These are phyloP conservation scores for Trifolium subterraneum DNA, from an alignment of 306 rosid genomes.

Conservation along the genomic window DNA sequence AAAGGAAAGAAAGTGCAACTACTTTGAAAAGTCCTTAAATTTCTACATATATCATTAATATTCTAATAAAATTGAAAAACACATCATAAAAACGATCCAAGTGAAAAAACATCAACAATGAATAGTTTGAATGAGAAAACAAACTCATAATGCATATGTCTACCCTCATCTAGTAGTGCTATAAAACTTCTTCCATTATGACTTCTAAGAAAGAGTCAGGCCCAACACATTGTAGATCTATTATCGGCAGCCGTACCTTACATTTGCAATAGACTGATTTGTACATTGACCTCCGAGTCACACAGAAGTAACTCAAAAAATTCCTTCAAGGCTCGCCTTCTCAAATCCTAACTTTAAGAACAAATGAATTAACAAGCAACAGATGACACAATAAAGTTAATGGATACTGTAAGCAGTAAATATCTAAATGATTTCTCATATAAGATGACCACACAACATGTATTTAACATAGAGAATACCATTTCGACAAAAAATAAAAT, in stretches of 20 bases:
- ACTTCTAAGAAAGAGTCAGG: neutral
- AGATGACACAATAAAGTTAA: conserved; percentile 10
- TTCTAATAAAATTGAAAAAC: neutral
- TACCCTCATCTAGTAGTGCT: neutral
- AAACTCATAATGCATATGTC: neutral
- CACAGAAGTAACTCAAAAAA: neutral
- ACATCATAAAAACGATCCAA: neutral
- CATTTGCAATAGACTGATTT: conserved; percentile 6
- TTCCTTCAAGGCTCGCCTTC: neutral
- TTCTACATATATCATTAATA: conserved; percentile 8
- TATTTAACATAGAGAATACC: neutral
- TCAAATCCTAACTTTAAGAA: neutral
- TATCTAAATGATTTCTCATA: neutral
- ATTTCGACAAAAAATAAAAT: too few relatives aligned
- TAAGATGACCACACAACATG: conserved; percentile 6
- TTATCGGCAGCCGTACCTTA: neutral
- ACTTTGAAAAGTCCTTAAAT: conserved; percentile 6
- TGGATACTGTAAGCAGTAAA: neutral
- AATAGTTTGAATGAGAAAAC: neutral
- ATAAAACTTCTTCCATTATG: neutral
- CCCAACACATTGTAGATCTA: too few relatives aligned
- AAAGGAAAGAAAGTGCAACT: conserved; percentile 2
- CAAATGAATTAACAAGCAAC: conserved; percentile 4
- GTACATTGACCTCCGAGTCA: conserved; percentile 9
- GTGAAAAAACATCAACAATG: neutral